Evolutionary conservation across 345 rosid species (phyloP).

Genomic region (Carallia pectinifolia): DNA sequence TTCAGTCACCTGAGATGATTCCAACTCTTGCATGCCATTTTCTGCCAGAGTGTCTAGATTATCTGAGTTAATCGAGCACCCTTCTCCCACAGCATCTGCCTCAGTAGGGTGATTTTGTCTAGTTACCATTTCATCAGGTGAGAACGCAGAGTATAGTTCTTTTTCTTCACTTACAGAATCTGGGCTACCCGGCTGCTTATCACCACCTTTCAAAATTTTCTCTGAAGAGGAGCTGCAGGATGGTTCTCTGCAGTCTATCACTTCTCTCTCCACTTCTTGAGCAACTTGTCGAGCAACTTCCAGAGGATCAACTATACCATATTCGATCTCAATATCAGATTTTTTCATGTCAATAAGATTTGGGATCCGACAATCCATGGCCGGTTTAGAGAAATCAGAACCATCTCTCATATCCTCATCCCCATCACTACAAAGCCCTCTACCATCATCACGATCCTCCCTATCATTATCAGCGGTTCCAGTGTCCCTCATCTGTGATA

Average conservation of each 20-base stretch:
- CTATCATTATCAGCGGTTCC: constrained; percentile 41
- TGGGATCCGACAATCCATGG: constrained; percentile 32
- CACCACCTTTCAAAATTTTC: constrained; percentile 47
- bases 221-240: constrained; percentile 60
- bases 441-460: constrained; percentile 33
- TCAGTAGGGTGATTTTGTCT: constrained; percentile 46
- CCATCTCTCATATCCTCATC: constrained; percentile 39
- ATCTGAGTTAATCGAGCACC: constrained; percentile 29
- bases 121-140: constrained; percentile 39
- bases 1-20: constrained; percentile 54
- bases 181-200: constrained; percentile 41
- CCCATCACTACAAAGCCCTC: constrained; percentile 35
- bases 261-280: constrained; percentile 87
- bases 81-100: constrained; percentile 34
- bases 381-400: constrained; percentile 38
- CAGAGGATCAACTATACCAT: constrained; percentile 83
- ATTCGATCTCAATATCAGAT: constrained; percentile 59
- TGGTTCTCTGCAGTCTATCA: constrained; percentile 56
- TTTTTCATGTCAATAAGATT: constrained; percentile 41
- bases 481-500: constrained; percentile 34
- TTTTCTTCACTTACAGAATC: constrained; percentile 42
- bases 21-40: constrained; percentile 45
- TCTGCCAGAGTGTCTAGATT: constrained; percentile 35
- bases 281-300: constrained; percentile 93
- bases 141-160: constrained; percentile 23